phyloP scores from a whole-genome alignment of 1,284 basidiomycete genomes.

The Ustilago vetiveriae region DNA sequence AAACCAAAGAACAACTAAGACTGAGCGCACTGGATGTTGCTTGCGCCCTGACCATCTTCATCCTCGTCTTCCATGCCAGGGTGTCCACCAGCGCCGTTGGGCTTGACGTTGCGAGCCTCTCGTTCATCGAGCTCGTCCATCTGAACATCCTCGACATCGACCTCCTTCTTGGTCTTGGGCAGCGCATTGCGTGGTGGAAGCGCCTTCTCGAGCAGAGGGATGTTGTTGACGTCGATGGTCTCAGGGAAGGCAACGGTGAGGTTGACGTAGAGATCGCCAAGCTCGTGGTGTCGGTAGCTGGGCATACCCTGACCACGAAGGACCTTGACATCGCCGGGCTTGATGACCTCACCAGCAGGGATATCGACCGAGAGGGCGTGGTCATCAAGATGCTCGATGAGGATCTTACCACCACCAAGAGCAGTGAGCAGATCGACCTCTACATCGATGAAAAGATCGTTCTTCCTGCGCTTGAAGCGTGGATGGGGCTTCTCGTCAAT shows the following conservation, averaged over 20 bases:
- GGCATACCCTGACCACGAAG: slow-evolving; percentile 97
- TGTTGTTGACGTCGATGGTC: slow-evolving; percentile 75
- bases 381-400: slow-evolving; percentile 93
- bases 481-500: slow-evolving; percentile 95
- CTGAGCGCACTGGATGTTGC: slow-evolving; percentile 62
- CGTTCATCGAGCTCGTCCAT: slow-evolving; percentile 84
- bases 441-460: slow-evolving; percentile 86
- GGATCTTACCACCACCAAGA: slow-evolving; percentile 88
- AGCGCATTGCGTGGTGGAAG: slow-evolving; percentile 81
- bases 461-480: slow-evolving; percentile 89
- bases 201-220: slow-evolving; percentile 83
- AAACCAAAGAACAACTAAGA: slow-evolving; percentile 20
- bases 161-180: slow-evolving; percentile 75
- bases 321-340: slow-evolving; percentile 90
- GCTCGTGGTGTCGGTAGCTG: slow-evolving; percentile 94
- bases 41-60: slow-evolving; percentile 66
- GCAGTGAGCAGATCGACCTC: slow-evolving; percentile 95
- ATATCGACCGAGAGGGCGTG: slow-evolving; percentile 85
- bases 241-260: slow-evolving; percentile 91
- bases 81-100: slow-evolving; percentile 68
- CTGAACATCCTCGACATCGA: slow-evolving; percentile 82
- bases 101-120: slow-evolving; percentile 71
- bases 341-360: slow-evolving; percentile 85
- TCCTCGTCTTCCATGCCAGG: slow-evolving; percentile 80
- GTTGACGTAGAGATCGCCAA: slow-evolving; percentile 91